Percentiles rank a stretch among this genome's conserved stretches.
These are phyloP conservation scores for Dryadomyces sulphureus DNA, from an alignment of 2,329 filamentous ascomycete genomes.

Conservation along the genomic window DNA sequence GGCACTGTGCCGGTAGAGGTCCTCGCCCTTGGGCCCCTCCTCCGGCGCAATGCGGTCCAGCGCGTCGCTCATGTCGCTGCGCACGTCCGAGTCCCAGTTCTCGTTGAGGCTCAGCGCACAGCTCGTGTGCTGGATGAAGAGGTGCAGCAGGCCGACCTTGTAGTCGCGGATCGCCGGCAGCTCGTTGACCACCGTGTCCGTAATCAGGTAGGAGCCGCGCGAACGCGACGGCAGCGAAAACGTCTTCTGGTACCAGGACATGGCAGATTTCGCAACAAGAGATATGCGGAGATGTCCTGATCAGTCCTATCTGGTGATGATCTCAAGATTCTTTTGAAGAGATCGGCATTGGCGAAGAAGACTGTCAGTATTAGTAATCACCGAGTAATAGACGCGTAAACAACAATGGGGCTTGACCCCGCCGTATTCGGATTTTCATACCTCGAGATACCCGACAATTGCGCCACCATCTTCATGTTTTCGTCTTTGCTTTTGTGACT, in stretches of 20 bases:
- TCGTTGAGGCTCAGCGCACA: slow-evolving; percentile 88
- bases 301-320: too few species aligned
- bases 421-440: too few species aligned
- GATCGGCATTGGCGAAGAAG: too few species aligned
- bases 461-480: too few species aligned
- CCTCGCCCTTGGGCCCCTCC: slow-evolving; percentile 52
- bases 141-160: slow-evolving; percentile 71
- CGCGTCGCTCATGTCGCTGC: slow-evolving; percentile 84
- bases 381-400: too few species aligned
- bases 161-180: slow-evolving; percentile 72
- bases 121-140: slow-evolving; percentile 92
- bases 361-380: too few species aligned
- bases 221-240: slow-evolving; percentile 63
- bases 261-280: too few species aligned
- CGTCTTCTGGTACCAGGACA: slow-evolving; percentile 76
- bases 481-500: too few species aligned
- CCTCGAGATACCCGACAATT: too few species aligned
- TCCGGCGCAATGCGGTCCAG: slow-evolving; percentile 81
- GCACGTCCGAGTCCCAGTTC: slow-evolving; percentile 77
- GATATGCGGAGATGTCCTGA: too few species aligned
- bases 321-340: not conserved
- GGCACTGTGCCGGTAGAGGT: slow-evolving; percentile 68
- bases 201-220: slow-evolving; percentile 82
- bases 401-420: too few species aligned
- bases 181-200: slow-evolving; percentile 52